A percentile compares a stretch with the other conserved stretches of the same genome.
phyloP scores from a whole-genome alignment of 1,284 basidiomycete genomes.

The Boletellus deceptivus region DNA sequence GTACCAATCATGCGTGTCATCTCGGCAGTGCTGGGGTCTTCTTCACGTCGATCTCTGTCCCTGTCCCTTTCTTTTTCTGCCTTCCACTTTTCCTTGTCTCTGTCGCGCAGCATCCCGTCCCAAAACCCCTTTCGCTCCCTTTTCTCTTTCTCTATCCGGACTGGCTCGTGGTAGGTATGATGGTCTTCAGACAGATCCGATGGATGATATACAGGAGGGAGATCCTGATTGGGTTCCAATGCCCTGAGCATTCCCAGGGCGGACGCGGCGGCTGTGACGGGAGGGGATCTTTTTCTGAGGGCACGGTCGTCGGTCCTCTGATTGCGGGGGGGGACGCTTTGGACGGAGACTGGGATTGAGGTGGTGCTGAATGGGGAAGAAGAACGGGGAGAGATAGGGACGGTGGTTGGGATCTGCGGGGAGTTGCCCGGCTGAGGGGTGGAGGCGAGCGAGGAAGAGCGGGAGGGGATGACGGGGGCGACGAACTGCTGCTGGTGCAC shows the following conservation, averaged over 20 bases:
- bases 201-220: conserved; percentile 19
- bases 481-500: conserved; percentile 33
- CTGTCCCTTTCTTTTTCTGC: conserved; percentile 29
- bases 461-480: conserved; percentile 40
- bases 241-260: conserved; percentile 58
- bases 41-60: conserved; percentile 34
- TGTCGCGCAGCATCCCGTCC: conserved; percentile 41
- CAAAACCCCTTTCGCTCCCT: conserved; percentile 53
- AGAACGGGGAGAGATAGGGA: conserved; percentile 34
- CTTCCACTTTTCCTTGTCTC: conserved; percentile 33
- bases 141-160: conserved; percentile 36
- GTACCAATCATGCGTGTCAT: conserved; percentile 70
- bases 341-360: conserved; percentile 10
- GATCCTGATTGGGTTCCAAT: conserved; percentile 48
- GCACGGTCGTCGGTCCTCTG: conserved; percentile 22
- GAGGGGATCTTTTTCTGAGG: conserved; percentile 35
- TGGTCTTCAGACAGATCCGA: conserved; percentile 30
- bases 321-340: conserved; percentile 9
- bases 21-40: conserved; percentile 48
- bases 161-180: conserved; percentile 29
- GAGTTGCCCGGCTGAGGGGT: conserved; percentile 39
- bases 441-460: conserved; percentile 45
- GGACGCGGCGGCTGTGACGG: conserved; percentile 23
- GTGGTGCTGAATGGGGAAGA: conserved; percentile 42
- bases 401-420: conserved; percentile 33